A percentile compares a stretch with the other conserved stretches of the same genome.
phyloP scores from a whole-genome alignment of 495 filamentous ascomycete genomes.

The Astrothelium subdiscretum region DNA sequence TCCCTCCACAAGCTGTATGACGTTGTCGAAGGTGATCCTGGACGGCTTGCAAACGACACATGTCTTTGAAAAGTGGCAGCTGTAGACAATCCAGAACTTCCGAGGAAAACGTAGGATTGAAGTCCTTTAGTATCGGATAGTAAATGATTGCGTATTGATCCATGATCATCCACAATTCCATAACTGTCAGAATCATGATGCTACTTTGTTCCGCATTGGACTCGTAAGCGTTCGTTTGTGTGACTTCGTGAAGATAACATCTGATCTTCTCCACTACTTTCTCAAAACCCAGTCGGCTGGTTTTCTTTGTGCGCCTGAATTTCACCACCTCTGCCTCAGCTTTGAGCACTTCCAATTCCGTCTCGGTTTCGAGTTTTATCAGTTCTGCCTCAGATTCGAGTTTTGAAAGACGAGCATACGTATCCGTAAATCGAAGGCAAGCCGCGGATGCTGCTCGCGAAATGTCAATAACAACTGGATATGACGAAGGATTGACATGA shows the following conservation, averaged over 20 bases:
- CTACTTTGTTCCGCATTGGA: constrained; percentile 36
- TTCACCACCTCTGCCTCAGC: not conserved
- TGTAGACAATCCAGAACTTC: constrained; percentile 42
- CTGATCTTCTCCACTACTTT: not conserved
- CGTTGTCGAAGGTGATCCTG: constrained; percentile 37
- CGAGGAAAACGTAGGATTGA: constrained; percentile 31
- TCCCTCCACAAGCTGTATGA: constrained; percentile 6
- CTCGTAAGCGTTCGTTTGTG: constrained; percentile 28
- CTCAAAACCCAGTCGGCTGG: not conserved
- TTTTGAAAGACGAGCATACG: not conserved
- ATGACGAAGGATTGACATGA: not conserved
- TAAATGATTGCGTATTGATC: constrained; percentile 24
- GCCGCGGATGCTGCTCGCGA: not conserved
- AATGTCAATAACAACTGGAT: not conserved
- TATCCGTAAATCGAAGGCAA: not conserved
- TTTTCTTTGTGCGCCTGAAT: not conserved
- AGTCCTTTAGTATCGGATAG: constrained; percentile 28
- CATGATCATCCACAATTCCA: constrained; percentile 35
- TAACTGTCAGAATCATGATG: constrained; percentile 29
- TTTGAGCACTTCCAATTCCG: not conserved
- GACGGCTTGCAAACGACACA: constrained; percentile 37
- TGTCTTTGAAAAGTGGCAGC: constrained; percentile 28
- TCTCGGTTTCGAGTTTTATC: not conserved
- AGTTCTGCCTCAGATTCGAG: not conserved
- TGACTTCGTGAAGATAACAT: not conserved